Percentiles rank a stretch among this genome's conserved stretches.
phyloP scores from a whole-genome alignment of 345 rosid species.

The Bretschneidera sinensis region DNA sequence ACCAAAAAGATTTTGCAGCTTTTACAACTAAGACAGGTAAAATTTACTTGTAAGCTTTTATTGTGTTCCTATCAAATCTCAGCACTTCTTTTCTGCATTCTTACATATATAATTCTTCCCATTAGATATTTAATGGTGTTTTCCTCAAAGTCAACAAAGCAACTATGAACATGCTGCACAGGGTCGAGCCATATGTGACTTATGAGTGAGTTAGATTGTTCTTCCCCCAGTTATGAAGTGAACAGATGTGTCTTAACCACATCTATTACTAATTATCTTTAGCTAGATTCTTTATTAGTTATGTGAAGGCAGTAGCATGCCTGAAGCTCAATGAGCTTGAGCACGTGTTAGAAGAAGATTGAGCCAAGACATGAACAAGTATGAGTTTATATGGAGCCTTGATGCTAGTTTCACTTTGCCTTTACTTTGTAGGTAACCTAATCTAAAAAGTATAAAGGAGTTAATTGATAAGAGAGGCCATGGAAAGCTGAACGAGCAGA shows the following conservation, averaged over 20 bases:
- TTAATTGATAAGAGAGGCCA: constrained; percentile 86
- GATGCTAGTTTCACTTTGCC: neutral
- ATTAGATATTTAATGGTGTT: constrained; percentile 88
- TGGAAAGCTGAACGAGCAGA: constrained; percentile 79
- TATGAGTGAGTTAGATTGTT: constrained; percentile 46
- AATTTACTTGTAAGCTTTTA: neutral
- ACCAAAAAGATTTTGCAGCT: constrained; percentile 87
- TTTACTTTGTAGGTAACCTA: constrained; percentile 55
- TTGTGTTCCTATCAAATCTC: no score
- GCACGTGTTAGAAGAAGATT: no score
- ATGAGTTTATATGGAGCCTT: no score
- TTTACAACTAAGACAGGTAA: constrained; percentile 89
- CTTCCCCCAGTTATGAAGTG: neutral
- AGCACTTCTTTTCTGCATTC: neutral
- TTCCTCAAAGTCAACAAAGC: constrained; percentile 91
- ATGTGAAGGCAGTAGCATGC: neutral
- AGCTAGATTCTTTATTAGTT: no score
- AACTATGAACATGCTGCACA: constrained; percentile 83
- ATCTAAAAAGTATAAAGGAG: constrained; percentile 83
- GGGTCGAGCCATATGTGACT: constrained; percentile 94
- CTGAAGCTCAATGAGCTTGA: no score
- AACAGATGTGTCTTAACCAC: no score
- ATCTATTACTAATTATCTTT: neutral
- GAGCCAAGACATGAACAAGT: neutral
- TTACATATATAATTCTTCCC: neutral